phyloP scores from a whole-genome alignment of 2,329 filamentous ascomycete genomes.

The Clarireedia monteithiana region DNA sequence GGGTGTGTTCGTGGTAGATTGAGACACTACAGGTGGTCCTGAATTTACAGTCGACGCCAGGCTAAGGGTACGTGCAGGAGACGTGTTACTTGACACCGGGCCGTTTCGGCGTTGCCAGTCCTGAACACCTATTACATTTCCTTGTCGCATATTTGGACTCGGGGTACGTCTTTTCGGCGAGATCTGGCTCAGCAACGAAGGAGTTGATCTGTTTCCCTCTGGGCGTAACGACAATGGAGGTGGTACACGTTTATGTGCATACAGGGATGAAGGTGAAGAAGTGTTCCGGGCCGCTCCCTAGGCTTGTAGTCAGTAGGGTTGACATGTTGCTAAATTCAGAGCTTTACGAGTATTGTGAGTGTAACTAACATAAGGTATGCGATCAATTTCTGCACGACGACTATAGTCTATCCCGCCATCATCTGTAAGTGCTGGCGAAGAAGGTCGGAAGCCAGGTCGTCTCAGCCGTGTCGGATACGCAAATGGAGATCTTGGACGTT shows the following conservation, averaged over 20 bases:
- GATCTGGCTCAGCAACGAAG: conserved; percentile 22
- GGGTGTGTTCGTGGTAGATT: conserved; percentile 24
- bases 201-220: conserved; percentile 25
- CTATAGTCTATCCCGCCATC: conserved; percentile 28
- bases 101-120: conserved; percentile 21
- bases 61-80: conserved; percentile 26
- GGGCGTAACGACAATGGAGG: conserved; percentile 19
- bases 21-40: conserved; percentile 11
- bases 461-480: conserved; percentile 50
- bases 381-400: conserved; percentile 28
- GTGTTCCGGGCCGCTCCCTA: conserved; percentile 20
- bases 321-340: background rate
- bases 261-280: conserved; percentile 27
- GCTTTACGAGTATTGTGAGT: background rate
- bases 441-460: conserved; percentile 38
- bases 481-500: conserved; percentile 51
- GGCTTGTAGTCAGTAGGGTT: background rate
- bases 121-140: conserved; percentile 11
- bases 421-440: conserved; percentile 28
- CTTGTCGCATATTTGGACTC: conserved; percentile 17
- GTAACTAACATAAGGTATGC: conserved; percentile 23
- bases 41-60: conserved; percentile 26
- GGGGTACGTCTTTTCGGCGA: conserved; percentile 23
- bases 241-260: conserved; percentile 24
- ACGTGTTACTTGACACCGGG: conserved; percentile 21